A percentile compares a stretch with the other conserved stretches of the same genome.
These are phyloP conservation scores for Myrmaecium sp. DNA, from an alignment of 2,329 filamentous ascomycete species.

Conservation along the genomic window DNA sequence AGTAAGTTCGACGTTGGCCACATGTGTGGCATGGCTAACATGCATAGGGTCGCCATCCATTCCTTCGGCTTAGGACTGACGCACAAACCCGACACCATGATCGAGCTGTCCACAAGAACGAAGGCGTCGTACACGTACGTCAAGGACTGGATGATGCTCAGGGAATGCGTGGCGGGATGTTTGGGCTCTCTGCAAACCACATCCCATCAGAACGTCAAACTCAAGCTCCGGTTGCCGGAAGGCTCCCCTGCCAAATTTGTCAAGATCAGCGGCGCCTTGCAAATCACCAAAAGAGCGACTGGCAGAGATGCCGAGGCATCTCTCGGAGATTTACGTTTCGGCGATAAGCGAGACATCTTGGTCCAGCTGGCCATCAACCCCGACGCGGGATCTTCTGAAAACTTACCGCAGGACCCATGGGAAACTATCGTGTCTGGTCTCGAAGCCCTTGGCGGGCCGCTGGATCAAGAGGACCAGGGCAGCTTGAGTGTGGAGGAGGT, in stretches of 20 bases:
- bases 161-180: constrained; percentile 87
- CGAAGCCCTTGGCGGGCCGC: constrained; percentile 75
- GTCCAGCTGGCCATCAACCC: constrained; percentile 87
- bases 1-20: constrained; percentile 39
- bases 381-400: constrained; percentile 66
- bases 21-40: constrained; percentile 2
- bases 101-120: constrained; percentile 84
- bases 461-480: constrained; percentile 74
- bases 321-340: constrained; percentile 81
- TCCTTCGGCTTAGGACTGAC: constrained; percentile 93
- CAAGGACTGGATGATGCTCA: constrained; percentile 99
- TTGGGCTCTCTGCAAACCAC: constrained; percentile 80
- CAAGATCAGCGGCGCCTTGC: constrained; percentile 91
- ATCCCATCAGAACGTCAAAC: constrained; percentile 96
- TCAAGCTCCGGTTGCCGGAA: constrained; percentile 85
- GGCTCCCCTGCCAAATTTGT: constrained; percentile 96
- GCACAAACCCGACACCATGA: constrained; percentile 97
- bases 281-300: constrained; percentile 90
- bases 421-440: constrained; percentile 91
- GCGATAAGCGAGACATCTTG: constrained; percentile 85
- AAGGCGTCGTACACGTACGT: constrained; percentile 97
- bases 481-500: constrained; percentile 82
- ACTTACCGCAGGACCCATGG: constrained; percentile 85
- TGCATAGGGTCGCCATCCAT: constrained; percentile 66
- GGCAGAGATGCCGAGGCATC: constrained; percentile 87